phyloP scores from a whole-genome alignment of 805 yeast species.

The Kuraishia piskuri region DNA sequence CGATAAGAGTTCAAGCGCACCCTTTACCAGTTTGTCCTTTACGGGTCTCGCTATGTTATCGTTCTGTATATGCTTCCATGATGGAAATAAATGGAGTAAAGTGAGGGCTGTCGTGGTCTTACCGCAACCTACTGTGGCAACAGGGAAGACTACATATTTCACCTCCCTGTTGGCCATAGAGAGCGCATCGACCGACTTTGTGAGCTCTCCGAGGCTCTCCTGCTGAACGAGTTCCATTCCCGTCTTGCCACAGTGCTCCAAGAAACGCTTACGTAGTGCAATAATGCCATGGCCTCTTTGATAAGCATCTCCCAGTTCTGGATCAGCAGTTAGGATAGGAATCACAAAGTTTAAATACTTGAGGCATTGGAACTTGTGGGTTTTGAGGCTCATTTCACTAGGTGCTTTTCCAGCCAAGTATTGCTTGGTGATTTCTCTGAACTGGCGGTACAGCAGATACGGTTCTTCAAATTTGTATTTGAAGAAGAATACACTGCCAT shows the following conservation, averaged over 20 bases:
- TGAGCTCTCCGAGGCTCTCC: slow-evolving; percentile 25
- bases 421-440: slow-evolving; percentile 77
- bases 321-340: slow-evolving; percentile 42
- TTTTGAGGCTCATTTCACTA: slow-evolving; percentile 28
- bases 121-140: slow-evolving; percentile 92
- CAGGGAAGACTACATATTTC: slow-evolving; percentile 65
- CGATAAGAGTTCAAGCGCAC: slow-evolving; percentile 32
- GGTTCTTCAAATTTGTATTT: slow-evolving; percentile 96
- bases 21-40: slow-evolving; percentile 39
- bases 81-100: slow-evolving; percentile 42
- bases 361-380: slow-evolving; percentile 53
- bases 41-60: slow-evolving; percentile 54
- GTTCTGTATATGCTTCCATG: slow-evolving; percentile 74
- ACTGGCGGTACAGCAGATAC: slow-evolving; percentile 78
- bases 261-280: slow-evolving; percentile 56
- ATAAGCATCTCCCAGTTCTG: slow-evolving; percentile 36
- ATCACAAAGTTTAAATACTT: slow-evolving; percentile 63
- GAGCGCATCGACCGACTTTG: slow-evolving; percentile 12
- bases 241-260: slow-evolving; percentile 40
- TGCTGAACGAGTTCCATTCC: slow-evolving; percentile 51
- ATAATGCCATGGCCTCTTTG: slow-evolving; percentile 63
- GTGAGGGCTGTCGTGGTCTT: slow-evolving; percentile 77
- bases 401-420: slow-evolving; percentile 30
- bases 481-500: slow-evolving; percentile 56
- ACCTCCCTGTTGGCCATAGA: slow-evolving; percentile 25